These are phyloP conservation scores for Epichloe scottii DNA, from an alignment of 2,329 filamentous ascomycete species.

Conservation along the genomic window DNA sequence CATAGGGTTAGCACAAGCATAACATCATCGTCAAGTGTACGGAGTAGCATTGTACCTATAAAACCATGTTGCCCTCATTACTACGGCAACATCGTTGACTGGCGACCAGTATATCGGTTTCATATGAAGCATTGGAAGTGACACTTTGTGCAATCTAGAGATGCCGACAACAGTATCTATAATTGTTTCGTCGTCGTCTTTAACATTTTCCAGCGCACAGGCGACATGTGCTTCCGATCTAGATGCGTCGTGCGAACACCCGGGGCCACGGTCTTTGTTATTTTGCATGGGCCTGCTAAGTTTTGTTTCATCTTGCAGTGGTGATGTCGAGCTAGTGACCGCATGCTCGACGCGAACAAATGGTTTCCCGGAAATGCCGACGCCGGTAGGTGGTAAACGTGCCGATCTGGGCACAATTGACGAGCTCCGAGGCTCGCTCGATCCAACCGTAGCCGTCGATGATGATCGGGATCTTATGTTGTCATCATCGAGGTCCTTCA, in stretches of 20 bases:
- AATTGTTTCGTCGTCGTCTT: not conserved
- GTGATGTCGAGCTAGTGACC: not conserved
- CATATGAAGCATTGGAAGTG: slow-evolving; percentile 73
- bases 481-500: not conserved
- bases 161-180: slow-evolving; percentile 69
- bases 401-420: not conserved
- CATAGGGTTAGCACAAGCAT: slow-evolving; percentile 8
- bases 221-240: not conserved
- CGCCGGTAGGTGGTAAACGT: not conserved
- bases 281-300: not conserved
- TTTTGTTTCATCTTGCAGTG: not conserved
- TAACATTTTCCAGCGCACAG: slow-evolving; percentile 16
- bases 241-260: not conserved
- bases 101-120: slow-evolving; percentile 97
- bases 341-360: not conserved
- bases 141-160: slow-evolving; percentile 81
- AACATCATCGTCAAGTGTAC: not conserved
- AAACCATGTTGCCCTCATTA: slow-evolving; percentile 89
- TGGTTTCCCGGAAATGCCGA: not conserved
- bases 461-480: not conserved
- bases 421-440: too few relatives aligned
- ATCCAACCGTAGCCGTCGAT: not conserved
- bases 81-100: slow-evolving; percentile 73
- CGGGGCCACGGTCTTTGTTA: not conserved
- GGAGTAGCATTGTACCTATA: slow-evolving; percentile 53